Base-by-base conservation (phyloP, 2,329 filamentous ascomycete species). In the Penicillium glabrum region DNA sequence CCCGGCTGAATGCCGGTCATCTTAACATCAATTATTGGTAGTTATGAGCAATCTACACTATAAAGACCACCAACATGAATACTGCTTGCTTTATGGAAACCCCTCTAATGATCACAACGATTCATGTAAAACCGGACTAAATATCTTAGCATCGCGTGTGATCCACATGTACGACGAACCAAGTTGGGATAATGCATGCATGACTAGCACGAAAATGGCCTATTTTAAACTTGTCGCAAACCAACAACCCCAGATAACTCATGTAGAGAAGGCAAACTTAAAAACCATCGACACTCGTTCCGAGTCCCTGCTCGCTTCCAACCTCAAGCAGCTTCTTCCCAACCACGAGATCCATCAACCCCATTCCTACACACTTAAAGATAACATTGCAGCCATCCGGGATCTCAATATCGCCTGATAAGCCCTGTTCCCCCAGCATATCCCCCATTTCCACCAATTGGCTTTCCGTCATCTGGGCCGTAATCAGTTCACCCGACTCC, bases 331-430 rank as follows among this genome's bases (percentile, higher is more conserved):
- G 54, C 57, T 72, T 72, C 60, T 72, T 75, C 8, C 75, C 79
- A 51, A 80, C 71, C 9, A 77, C 74, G 46, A 82, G 61, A 68
- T 82, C 80, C 76, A 81, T 82, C 41, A 82, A 70, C 0, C 79
- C 79, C 65, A 82, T 74, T 0, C 80, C 80, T 8, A 82, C 79
- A 58, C 79, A 80, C 61, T 82, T 82, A 47, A 80, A 81, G 1
- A 82, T 66, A 29, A 80, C 71, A 64, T 79, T 78, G 1, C 70
- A 72, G 0, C 69, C 62, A n/a, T 65, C 56, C 0, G 72, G 61
- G 24, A 70, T 59, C 23, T 65, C 61, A 65, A 72, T 24, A 0
- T 64, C 35, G 5, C 59, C 56, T 1, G 64, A 50, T 2, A 58
- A 58, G 2, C 61, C 58, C 6, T 65, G 46, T 11, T 51, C 43